Conservation (phyloP, 306 rosid genomes). For the Gastrolobium villosum region DNA sequence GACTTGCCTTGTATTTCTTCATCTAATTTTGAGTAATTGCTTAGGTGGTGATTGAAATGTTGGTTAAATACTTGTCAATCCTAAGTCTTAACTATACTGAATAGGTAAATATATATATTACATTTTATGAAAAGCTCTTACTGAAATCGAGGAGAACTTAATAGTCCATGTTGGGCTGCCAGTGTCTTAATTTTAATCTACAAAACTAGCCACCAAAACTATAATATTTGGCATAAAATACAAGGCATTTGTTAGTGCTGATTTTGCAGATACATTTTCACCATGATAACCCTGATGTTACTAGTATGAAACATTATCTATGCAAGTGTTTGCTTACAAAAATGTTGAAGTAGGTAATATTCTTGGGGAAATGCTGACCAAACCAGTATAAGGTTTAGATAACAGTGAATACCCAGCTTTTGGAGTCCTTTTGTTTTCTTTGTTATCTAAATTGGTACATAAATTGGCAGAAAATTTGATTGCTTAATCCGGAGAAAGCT, state of each 20-base stretch:
- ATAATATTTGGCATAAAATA: not conserved
- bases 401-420: not conserved
- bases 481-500: not conserved
- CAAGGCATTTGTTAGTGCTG: not conserved
- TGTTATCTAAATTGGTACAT: not conserved
- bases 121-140: not conserved
- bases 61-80: slow-evolving; percentile 25
- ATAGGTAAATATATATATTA: not conserved
- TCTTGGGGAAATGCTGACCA: slow-evolving; percentile 14
- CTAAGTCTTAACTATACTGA: not conserved
- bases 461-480: not conserved
- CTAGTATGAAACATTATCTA: not conserved
- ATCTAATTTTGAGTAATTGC: too few relatives aligned
- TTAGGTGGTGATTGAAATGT: slow-evolving; percentile 6
- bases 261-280: not conserved
- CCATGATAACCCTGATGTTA: slow-evolving; percentile 3
- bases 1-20: not conserved
- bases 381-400: not conserved
- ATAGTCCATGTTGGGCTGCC: not conserved
- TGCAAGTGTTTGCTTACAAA: not conserved
- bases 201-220: not conserved
- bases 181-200: not conserved
- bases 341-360: not conserved
- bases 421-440: not conserved
- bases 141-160: not conserved